Percentiles rank a stretch among this genome's conserved stretches.
Evolutionary conservation across 768 basidiomycete species (phyloP).

Genomic region (Antrodiella citrinella): DNA sequence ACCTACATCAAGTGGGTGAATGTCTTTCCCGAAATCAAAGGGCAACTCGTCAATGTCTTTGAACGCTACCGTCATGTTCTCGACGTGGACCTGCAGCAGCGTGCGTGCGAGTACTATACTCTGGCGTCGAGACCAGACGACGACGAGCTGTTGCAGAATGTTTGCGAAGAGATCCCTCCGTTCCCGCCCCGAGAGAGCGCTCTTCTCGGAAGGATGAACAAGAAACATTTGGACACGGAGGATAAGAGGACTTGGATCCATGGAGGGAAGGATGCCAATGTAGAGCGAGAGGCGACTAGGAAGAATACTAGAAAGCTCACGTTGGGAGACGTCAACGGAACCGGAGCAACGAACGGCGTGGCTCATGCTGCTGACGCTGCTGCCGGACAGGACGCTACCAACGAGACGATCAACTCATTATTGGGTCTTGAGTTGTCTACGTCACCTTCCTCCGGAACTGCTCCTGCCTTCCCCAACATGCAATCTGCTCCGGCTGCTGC

Average conservation of each 20-base stretch:
- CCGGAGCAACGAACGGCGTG: constrained; percentile 25
- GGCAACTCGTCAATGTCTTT: constrained; percentile 88
- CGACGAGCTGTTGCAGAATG: constrained; percentile 86
- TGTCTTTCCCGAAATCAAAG: constrained; percentile 97
- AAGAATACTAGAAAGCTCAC: constrained; percentile 26
- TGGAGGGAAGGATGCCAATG: constrained; percentile 87
- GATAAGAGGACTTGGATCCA: constrained; percentile 95
- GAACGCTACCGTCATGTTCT: constrained; percentile 97
- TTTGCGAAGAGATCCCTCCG: constrained; percentile 99
- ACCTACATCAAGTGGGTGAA: constrained; percentile 99
- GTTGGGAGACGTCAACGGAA: constrained; percentile 25
- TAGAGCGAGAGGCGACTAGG: constrained; percentile 61
- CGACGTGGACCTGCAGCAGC: constrained; percentile 94
- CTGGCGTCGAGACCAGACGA: constrained; percentile 80
- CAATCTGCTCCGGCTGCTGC: constrained; percentile 12
- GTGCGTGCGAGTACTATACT: constrained; percentile 95
- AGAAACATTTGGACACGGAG: constrained; percentile 86
- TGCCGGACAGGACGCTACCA: constrained; percentile 23
- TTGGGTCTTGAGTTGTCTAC: constrained; percentile 62
- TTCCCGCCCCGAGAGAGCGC: constrained; percentile 95
- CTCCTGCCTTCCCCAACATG: constrained; percentile 9
- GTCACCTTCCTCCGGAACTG: constrained; percentile 18
- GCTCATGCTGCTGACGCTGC: neutral
- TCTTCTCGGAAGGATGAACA: constrained; percentile 77
- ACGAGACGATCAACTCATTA: constrained; percentile 65